phyloP scores from a whole-genome alignment of 2,329 filamentous ascomycete species.

The Epichloe gansuensis region DNA sequence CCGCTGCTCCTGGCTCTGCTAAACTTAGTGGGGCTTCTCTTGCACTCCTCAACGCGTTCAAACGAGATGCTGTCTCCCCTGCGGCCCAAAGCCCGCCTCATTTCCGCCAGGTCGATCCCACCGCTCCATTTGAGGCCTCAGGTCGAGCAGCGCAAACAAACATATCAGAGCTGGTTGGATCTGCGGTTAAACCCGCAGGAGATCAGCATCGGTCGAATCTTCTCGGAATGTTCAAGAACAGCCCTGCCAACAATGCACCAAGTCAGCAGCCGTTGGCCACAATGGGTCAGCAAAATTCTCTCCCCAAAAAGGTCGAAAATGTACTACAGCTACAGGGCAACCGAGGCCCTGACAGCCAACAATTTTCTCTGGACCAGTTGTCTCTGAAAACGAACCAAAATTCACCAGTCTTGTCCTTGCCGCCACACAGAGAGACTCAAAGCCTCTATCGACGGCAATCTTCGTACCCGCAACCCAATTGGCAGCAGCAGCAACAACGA shows the following conservation, averaged over 20 bases:
- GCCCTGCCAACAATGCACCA: slow-evolving; percentile 6
- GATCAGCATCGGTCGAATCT: slow-evolving; percentile 34
- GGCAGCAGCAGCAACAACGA: neutral
- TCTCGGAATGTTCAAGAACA: slow-evolving; percentile 41
- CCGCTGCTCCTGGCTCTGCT: slow-evolving; percentile 9
- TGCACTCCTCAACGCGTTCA: slow-evolving; percentile 33
- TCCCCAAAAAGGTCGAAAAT: neutral
- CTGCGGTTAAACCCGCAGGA: slow-evolving; percentile 11
- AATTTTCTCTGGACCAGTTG: slow-evolving; percentile 12
- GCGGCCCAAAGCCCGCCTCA: neutral
- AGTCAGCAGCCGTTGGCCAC: neutral
- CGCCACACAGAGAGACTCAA: slow-evolving; percentile 5
- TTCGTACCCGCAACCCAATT: slow-evolving; percentile 3
- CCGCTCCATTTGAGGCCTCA: neutral
- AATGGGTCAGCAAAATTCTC: neutral
- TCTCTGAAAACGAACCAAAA: slow-evolving; percentile 9
- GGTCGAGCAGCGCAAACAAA: slow-evolving; percentile 6
- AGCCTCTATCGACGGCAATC: slow-evolving; percentile 6
- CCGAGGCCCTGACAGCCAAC: neutral
- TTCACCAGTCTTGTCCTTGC: slow-evolving; percentile 8
- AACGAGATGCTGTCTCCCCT: slow-evolving; percentile 13
- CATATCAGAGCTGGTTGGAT: slow-evolving; percentile 17
- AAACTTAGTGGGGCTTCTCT: slow-evolving; percentile 29
- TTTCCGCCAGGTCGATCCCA: neutral
- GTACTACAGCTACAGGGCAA: neutral